A percentile compares a stretch with the other conserved stretches of the same genome.
These are phyloP conservation scores for Penicillium sclerotigenum DNA, from an alignment of 2,329 filamentous ascomycete genomes.

Conservation along the genomic window DNA sequence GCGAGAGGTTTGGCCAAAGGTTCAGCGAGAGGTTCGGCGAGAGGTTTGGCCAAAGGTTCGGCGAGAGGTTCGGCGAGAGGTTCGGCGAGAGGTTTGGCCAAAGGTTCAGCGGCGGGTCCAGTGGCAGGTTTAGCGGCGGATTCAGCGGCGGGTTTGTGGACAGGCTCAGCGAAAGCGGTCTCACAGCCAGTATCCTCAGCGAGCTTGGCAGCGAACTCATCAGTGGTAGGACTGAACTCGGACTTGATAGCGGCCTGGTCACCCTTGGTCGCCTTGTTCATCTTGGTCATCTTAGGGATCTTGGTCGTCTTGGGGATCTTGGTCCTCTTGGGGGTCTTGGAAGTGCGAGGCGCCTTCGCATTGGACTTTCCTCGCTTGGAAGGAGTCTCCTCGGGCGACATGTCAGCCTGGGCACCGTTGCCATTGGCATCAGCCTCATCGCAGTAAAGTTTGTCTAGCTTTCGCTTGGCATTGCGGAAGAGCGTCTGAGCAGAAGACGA, in stretches of 20 bases:
- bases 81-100: too few relatives aligned
- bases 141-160: not conserved
- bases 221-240: too few relatives aligned
- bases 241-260: not conserved
- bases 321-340: not conserved
- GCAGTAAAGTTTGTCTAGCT: not conserved
- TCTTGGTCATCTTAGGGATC: not conserved
- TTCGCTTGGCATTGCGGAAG: not conserved
- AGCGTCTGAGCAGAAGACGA: not conserved
- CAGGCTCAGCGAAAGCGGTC: not conserved
- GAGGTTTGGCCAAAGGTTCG: too few relatives aligned
- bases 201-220: not conserved
- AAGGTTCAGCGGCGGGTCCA: not conserved
- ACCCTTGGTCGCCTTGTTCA: not conserved
- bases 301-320: not conserved
- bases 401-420: not conserved
- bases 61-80: not conserved
- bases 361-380: not conserved
- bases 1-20: too few relatives aligned
- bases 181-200: not conserved
- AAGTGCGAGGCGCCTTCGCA: not conserved
- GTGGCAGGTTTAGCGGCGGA: not conserved
- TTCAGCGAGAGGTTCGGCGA: too few relatives aligned
- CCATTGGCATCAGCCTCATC: too few relatives aligned
- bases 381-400: not conserved